Percentiles rank a stretch among this genome's conserved stretches.
Conservation (phyloP, 371 early-diverging fungal genomes). For the Apophysomyces ossiformis region DNA sequence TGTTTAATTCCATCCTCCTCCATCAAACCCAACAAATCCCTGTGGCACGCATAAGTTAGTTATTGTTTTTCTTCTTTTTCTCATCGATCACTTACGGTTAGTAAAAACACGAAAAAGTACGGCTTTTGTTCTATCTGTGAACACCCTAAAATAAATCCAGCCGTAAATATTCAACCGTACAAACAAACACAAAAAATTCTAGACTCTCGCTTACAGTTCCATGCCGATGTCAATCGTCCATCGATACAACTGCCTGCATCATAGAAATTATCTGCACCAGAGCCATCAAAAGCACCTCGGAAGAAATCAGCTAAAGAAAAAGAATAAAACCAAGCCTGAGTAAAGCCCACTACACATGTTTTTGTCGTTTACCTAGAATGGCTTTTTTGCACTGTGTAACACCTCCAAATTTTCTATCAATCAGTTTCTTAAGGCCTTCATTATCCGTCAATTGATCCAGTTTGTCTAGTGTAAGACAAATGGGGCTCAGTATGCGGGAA, state of each 20-base stretch:
- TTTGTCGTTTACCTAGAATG: slow-evolving; percentile 57
- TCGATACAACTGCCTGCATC: slow-evolving; percentile 98
- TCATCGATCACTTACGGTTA: slow-evolving; percentile 61
- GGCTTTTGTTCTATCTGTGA: slow-evolving; percentile 88
- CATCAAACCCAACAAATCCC: slow-evolving; percentile 83
- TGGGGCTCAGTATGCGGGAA: slow-evolving; percentile 89
- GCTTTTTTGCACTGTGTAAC: slow-evolving; percentile 64
- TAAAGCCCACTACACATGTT: background rate
- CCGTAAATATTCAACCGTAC: slow-evolving; percentile 1
- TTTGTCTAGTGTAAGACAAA: slow-evolving; percentile 76
- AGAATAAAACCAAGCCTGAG: background rate
- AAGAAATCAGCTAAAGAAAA: slow-evolving; percentile 81
- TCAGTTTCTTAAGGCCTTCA: slow-evolving; percentile 61
- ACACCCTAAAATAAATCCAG: slow-evolving; percentile 60
- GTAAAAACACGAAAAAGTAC: slow-evolving; percentile 86
- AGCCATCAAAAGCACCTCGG: slow-evolving; percentile 94
- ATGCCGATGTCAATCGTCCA: slow-evolving; percentile 91
- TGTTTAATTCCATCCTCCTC: slow-evolving; percentile 50
- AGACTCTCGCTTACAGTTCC: slow-evolving; percentile 78
- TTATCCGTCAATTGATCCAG: slow-evolving; percentile 67
- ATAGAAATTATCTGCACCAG: slow-evolving; percentile 94
- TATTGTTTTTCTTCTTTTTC: background rate
- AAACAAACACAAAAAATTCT: background rate
- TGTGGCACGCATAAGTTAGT: slow-evolving; percentile 23
- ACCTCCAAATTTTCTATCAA: slow-evolving; percentile 74